Base-by-base conservation (phyloP, 768 basidiomycete genomes). In the Termitomyces eurrhizus region DNA sequence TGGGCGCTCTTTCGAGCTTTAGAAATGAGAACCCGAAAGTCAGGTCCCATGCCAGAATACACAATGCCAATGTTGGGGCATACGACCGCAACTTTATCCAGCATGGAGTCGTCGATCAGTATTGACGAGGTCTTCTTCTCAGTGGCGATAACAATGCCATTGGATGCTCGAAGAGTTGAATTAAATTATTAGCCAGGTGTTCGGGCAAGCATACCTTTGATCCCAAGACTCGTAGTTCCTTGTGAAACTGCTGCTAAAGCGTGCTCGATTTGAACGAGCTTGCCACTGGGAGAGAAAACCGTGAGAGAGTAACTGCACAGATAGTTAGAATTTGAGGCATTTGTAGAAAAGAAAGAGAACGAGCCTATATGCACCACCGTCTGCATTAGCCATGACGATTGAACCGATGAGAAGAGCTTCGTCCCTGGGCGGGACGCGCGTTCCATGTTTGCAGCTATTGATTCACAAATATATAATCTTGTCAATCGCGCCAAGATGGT, bases 1-100 rank as follows among this genome's bases (percentile, higher is more conserved):
- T 99, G 97, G 11, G 97, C 97, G 69, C 92, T 95, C 80, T 99
- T 98, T 56, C 97, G 85, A 12, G 97, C 97, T 71, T 92, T 93
- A 52, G 92, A 82, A 50, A 99, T 89, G 62, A 99, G 83, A 26
- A 99, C 85, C 46, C 97, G 87, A 75, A 97, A 99, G 75, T 99
- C 97, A 52, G 97, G 97, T 1, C 97, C 95, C 97, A 99, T 99
- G 39, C 97, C 97, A 37, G 95, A 96, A 79, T 99, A 99, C 51
- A 99, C 97, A 66, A 99, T 93, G 55, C 97, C 97, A 68, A 99
- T 98, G 75, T 98, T 98, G 39, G 97, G 97, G 74, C 96, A 98
- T 64, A 99, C 89, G 55, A 96, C 83, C 1, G 95, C 93, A 63
- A 97, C 94, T 77, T 97, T 98, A 74, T 99, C 97, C 67, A 99